phyloP scores from a whole-genome alignment of 441 rosid species.

The Erodium trifolium region DNA sequence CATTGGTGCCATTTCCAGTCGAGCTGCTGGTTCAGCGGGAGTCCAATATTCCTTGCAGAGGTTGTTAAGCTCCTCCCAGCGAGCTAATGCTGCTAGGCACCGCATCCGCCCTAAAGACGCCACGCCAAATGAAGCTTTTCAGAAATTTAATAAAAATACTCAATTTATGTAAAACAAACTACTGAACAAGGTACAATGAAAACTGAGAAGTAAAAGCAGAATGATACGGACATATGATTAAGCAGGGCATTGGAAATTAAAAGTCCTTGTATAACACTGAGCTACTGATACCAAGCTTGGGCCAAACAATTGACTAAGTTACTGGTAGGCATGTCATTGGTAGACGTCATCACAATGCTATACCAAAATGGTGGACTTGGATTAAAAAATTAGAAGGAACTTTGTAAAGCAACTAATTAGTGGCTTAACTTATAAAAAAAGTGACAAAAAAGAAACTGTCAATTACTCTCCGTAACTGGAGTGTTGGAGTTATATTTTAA shows the following conservation, averaged over 20 bases:
- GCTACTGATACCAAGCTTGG: too few species aligned
- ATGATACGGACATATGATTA: not conserved
- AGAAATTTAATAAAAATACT: not conserved
- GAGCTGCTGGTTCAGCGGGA: conserved; percentile 94
- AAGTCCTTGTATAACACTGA: too few species aligned
- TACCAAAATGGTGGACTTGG: too few species aligned
- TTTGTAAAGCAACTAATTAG: too few species aligned
- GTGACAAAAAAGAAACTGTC: too few species aligned
- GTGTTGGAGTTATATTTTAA: too few species aligned
- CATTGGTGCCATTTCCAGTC: conserved; percentile 99
- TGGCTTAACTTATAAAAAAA: too few species aligned
- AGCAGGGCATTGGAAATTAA: not conserved
- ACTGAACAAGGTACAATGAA: not conserved
- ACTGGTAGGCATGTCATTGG: too few species aligned
- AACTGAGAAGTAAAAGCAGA: not conserved
- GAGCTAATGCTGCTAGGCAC: conserved; percentile 97
- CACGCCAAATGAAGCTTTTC: conserved; percentile 19
- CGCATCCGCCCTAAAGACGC: conserved; percentile 76
- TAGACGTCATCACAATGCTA: too few species aligned
- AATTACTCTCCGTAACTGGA: too few species aligned
- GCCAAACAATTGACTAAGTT: too few species aligned
- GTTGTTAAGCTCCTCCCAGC: conserved; percentile 98
- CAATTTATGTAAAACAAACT: not conserved
- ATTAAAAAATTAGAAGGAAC: too few species aligned
- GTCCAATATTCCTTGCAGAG: conserved; percentile 98